Evolutionary conservation across 2,329 filamentous ascomycete species (phyloP).

Genomic region (Malbranchea zuffiana): DNA sequence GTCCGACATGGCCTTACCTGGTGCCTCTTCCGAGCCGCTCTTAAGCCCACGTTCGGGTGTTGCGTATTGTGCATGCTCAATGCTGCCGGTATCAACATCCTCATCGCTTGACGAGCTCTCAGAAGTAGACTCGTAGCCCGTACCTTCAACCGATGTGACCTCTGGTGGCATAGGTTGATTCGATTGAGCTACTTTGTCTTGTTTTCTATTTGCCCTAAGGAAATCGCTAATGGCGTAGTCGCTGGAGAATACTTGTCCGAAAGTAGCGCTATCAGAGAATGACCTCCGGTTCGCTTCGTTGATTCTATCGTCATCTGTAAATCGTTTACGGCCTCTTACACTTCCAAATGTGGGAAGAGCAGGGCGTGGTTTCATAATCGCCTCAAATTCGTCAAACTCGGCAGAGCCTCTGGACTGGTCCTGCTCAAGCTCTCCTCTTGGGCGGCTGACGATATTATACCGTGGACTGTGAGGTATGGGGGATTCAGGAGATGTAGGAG

Average conservation of each 20-base stretch:
- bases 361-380: slow-evolving; percentile 48
- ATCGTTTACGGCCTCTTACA: slow-evolving; percentile 38
- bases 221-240: slow-evolving; percentile 44
- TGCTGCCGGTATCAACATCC: slow-evolving; percentile 12
- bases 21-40: neutral
- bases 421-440: slow-evolving; percentile 21
- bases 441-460: slow-evolving; percentile 20
- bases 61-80: neutral
- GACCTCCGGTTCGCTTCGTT: slow-evolving; percentile 12
- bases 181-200: slow-evolving; percentile 24
- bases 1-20: neutral
- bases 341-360: slow-evolving; percentile 54
- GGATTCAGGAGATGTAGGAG: slow-evolving; percentile 33
- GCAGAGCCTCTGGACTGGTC: slow-evolving; percentile 8
- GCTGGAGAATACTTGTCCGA: slow-evolving; percentile 31
- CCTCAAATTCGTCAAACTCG: slow-evolving; percentile 43
- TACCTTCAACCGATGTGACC: slow-evolving; percentile 58
- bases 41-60: neutral
- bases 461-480: slow-evolving; percentile 26
- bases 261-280: slow-evolving; percentile 18
- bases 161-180: slow-evolving; percentile 59
- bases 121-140: slow-evolving; percentile 52
- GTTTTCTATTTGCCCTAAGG: slow-evolving; percentile 26
- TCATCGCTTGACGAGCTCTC: slow-evolving; percentile 35
- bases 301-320: slow-evolving; percentile 18